phyloP scores from a whole-genome alignment of 2,329 filamentous ascomycete genomes.

The Cordyceps cateniannulata region DNA sequence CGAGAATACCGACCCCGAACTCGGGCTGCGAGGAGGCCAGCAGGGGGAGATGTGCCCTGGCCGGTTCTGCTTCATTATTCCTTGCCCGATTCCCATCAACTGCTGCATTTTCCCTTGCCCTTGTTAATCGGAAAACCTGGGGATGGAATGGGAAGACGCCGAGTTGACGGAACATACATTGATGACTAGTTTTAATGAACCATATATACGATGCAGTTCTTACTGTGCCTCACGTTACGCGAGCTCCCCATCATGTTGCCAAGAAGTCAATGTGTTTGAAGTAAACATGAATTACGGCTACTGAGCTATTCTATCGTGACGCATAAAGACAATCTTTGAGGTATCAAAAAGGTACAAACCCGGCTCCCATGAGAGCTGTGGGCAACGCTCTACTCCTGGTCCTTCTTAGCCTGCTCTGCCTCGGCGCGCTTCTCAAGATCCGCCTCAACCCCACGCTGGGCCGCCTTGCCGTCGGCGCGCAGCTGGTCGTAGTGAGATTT shows the following conservation, averaged over 20 bases:
- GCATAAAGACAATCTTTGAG: constrained; percentile 8
- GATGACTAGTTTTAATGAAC: too few relatives aligned
- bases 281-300: constrained; percentile 7
- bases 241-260: too few relatives aligned
- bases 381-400: background rate
- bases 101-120: constrained; percentile 26
- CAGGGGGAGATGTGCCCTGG: constrained; percentile 24
- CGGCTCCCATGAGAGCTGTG: background rate
- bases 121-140: constrained; percentile 15
- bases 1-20: constrained; percentile 1
- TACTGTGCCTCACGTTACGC: too few relatives aligned
- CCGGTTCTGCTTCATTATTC: constrained; percentile 32
- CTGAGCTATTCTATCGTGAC: constrained; percentile 1
- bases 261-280: background rate
- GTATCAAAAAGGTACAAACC: constrained; percentile 1
- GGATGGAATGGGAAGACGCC: too few relatives aligned
- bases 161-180: background rate
- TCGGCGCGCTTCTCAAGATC: constrained; percentile 70
- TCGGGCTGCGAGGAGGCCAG: constrained; percentile 22
- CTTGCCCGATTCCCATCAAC: constrained; percentile 30
- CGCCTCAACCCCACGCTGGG: constrained; percentile 74
- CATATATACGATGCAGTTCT: too few relatives aligned
- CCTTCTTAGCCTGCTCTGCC: constrained; percentile 24
- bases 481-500: constrained; percentile 59
- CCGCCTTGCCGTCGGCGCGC: constrained; percentile 78